A percentile compares a stretch with the other conserved stretches of the same genome.
Conservation (phyloP, 208 protist species). For the Wallacemonas sp. region DNA sequence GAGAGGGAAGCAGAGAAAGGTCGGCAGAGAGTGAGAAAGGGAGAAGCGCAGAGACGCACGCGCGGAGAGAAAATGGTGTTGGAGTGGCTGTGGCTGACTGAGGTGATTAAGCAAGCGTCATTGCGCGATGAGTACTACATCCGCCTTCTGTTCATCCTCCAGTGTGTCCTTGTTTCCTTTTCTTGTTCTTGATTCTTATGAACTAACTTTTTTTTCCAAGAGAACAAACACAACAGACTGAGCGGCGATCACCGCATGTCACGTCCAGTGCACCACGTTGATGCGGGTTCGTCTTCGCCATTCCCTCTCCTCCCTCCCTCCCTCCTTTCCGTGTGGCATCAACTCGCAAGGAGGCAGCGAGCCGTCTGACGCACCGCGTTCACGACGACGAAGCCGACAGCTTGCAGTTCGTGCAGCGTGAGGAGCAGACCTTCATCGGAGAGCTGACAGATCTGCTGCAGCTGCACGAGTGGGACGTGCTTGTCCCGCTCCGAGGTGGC, state of each 20-base stretch:
- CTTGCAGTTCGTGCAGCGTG: slow-evolving; percentile 54
- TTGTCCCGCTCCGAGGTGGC: slow-evolving; percentile 34
- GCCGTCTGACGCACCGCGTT: slow-evolving; percentile 46
- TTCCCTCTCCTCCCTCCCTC: not conserved
- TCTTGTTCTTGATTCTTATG: too few species aligned
- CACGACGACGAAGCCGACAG: slow-evolving; percentile 36
- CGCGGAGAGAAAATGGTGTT: not conserved
- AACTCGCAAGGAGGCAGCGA: slow-evolving; percentile 24
- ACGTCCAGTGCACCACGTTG: too few species aligned
- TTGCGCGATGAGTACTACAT: too few species aligned
- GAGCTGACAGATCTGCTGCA: slow-evolving; percentile 63
- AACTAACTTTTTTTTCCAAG: too few species aligned
- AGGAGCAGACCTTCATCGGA: slow-evolving; percentile 56
- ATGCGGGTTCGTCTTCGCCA: not conserved
- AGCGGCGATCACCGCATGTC: too few species aligned
- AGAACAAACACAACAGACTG: too few species aligned
- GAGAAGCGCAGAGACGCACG: not conserved
- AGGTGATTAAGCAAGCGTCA: too few species aligned
- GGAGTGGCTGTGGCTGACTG: too few species aligned
- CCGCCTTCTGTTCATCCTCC: too few species aligned
- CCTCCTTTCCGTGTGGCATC: not conserved
- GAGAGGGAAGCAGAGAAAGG: slow-evolving; percentile 23
- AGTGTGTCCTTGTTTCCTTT: too few species aligned
- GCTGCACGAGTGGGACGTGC: slow-evolving; percentile 51
- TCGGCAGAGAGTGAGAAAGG: not conserved